Conservation (phyloP, 208 protist species). For the Wallacemonas sp. region DNA sequence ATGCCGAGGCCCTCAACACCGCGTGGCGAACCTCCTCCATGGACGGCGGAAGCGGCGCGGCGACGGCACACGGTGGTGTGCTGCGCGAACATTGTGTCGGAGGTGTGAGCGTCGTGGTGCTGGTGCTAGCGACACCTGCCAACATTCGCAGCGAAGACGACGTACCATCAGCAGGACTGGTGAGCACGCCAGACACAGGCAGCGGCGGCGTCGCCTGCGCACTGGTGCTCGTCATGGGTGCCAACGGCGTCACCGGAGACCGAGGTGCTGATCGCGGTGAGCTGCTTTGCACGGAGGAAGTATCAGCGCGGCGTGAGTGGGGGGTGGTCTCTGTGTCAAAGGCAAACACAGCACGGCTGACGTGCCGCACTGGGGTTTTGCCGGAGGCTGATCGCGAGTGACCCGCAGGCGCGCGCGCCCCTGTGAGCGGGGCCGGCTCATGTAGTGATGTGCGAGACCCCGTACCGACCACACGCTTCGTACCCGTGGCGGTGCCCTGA, state of each 20-base stretch:
- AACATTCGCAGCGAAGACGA: neutral
- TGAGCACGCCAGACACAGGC: no score
- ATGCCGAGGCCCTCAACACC: conserved; percentile 31
- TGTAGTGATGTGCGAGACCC: no score
- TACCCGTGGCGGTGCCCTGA: no score
- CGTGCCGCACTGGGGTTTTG: neutral
- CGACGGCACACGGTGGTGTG: neutral
- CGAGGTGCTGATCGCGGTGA: neutral
- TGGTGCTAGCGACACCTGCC: neutral
- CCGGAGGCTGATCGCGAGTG: no score
- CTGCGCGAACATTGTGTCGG: neutral
- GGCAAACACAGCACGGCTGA: neutral
- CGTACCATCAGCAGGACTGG: neutral
- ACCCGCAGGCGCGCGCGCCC: no score
- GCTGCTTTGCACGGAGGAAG: neutral
- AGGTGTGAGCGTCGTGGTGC: conserved; percentile 1
- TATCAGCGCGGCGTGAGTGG: no score
- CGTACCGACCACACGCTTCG: no score
- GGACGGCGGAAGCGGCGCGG: neutral
- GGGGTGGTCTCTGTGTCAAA: neutral
- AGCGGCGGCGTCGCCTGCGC: no score
- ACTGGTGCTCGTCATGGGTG: no score
- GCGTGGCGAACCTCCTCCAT: conserved; percentile 27
- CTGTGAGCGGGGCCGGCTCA: neutral
- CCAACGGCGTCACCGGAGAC: neutral